Evolutionary conservation across 2,329 filamentous ascomycete species (phyloP).

Genomic region (Pseudogymnoascus verrucosus): DNA sequence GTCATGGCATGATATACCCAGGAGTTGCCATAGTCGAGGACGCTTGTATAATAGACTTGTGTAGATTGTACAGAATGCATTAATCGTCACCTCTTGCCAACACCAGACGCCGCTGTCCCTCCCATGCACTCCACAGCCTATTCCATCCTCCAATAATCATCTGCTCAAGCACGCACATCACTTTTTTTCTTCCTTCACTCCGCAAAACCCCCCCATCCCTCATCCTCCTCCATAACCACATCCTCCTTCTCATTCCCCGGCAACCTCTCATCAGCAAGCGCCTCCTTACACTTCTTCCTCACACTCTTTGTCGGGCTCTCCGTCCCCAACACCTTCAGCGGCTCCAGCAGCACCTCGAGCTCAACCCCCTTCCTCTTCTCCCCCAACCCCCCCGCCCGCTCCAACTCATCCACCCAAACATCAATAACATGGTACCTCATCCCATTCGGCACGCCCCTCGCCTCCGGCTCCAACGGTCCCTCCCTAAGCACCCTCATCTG

Average conservation of each 20-base stretch:
- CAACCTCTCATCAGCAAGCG: slow-evolving; percentile 66
- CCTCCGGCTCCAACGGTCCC: slow-evolving; percentile 35
- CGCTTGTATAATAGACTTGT: slow-evolving; percentile 5
- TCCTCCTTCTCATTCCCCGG: slow-evolving; percentile 46
- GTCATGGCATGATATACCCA: slow-evolving; percentile 15
- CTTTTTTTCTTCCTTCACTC: slow-evolving; percentile 16
- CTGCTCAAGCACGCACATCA: background rate
- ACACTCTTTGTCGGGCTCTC: slow-evolving; percentile 63
- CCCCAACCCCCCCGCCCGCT: slow-evolving; percentile 54
- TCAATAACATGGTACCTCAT: slow-evolving; percentile 81
- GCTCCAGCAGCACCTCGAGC: slow-evolving; percentile 33
- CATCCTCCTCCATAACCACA: slow-evolving; percentile 31
- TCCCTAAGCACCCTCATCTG: slow-evolving; percentile 40
- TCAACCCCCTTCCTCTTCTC: slow-evolving; percentile 29
- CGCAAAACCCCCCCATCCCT: slow-evolving; percentile 29
- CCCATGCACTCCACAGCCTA: background rate
- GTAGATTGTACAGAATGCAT: slow-evolving; percentile 13
- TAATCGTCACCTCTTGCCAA: slow-evolving; percentile 19
- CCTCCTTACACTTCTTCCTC: slow-evolving; percentile 60
- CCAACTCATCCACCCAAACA: slow-evolving; percentile 84
- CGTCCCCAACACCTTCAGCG: slow-evolving; percentile 35
- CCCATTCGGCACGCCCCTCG: slow-evolving; percentile 62
- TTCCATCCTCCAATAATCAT: background rate
- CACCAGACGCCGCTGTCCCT: slow-evolving; percentile 4
- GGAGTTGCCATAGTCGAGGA: slow-evolving; percentile 3